Evolutionary conservation across 2,329 filamentous ascomycete genomes (phyloP).

Genomic region (Botrytis aclada): DNA sequence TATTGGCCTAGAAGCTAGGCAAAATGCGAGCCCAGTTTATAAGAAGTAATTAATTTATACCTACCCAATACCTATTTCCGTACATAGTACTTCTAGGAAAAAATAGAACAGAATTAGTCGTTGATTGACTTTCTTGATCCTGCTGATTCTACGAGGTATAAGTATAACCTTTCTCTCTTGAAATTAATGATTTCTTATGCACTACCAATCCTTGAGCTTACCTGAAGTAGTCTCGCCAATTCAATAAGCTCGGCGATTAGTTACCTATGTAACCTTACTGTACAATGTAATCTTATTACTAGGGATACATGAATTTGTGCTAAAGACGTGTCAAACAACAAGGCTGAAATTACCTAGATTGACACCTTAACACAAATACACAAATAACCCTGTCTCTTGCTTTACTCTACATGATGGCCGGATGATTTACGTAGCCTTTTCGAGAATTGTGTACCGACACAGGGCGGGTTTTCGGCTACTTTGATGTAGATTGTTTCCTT

Average conservation of each 20-base stretch:
- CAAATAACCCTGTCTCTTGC: neutral
- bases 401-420: neutral
- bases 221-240: neutral
- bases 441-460: neutral
- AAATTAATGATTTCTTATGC: neutral
- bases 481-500: neutral
- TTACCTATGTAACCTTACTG: too few species aligned
- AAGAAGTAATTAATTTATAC: constrained; percentile 3
- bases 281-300: neutral
- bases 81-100: neutral
- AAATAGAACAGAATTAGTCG: neutral
- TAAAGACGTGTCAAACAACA: neutral
- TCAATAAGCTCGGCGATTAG: neutral
- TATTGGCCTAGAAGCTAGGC: neutral
- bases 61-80: neutral
- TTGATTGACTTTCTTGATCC: neutral
- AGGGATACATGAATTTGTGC: neutral
- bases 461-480: too few species aligned
- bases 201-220: neutral
- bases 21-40: neutral
- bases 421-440: neutral
- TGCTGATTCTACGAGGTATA: neutral
- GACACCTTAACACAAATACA: neutral
- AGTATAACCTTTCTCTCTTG: neutral
- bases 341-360: neutral